Conservation (phyloP, 768 basidiomycete species). For the Lentinula lateritia region DNA sequence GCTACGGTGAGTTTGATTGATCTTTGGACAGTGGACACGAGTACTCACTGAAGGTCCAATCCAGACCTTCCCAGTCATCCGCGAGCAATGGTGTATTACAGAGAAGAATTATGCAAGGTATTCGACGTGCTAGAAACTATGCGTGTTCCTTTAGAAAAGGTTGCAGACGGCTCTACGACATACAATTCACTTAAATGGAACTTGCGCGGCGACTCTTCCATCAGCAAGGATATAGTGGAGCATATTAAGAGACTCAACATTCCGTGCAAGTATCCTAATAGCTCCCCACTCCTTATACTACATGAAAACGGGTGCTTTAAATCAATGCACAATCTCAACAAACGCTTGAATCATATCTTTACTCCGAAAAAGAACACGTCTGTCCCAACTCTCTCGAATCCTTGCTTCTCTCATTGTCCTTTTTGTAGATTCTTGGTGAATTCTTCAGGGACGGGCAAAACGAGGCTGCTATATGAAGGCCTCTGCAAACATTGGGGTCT, state of each 20-base stretch:
- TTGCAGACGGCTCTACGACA: background rate
- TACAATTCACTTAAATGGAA: background rate
- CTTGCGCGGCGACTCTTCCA: background rate
- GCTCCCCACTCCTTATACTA: background rate
- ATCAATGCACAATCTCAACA: background rate
- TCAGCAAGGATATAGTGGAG: background rate
- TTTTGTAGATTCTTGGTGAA: background rate
- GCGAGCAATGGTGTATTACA: background rate
- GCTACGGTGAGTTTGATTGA: background rate
- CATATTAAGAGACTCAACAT: background rate
- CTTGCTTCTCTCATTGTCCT: no score
- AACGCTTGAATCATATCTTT: background rate
- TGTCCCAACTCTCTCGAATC: background rate
- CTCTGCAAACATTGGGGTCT: constrained; percentile 1
- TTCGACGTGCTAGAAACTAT: background rate
- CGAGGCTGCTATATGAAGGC: background rate
- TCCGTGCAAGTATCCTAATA: background rate
- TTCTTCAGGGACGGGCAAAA: background rate
- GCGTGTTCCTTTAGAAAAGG: background rate
- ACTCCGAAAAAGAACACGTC: background rate
- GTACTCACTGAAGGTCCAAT: background rate
- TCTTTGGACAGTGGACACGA: background rate
- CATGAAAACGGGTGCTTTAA: background rate
- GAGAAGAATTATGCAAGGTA: background rate
- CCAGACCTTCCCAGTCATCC: background rate